These are phyloP conservation scores for Clarkia xantiana DNA, from an alignment of 345 rosid species.

Conservation along the genomic window DNA sequence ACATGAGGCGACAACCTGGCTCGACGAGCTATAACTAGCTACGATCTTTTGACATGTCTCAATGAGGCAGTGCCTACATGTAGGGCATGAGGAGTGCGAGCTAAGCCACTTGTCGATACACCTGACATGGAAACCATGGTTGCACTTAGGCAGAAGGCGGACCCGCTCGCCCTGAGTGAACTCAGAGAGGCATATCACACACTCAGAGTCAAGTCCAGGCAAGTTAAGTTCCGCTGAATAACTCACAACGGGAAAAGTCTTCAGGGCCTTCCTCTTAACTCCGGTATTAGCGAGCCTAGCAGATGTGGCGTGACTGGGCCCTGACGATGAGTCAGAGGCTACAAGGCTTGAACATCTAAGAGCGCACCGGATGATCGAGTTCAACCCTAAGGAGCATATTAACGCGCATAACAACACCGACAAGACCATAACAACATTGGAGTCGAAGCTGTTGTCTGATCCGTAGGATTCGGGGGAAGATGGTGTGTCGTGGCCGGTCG, in stretches of 20 bases:
- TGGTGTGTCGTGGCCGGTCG: slow-evolving; percentile 15
- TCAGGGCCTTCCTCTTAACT: slow-evolving; percentile 50
- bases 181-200: slow-evolving; percentile 70
- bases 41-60: slow-evolving; percentile 64
- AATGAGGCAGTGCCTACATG: slow-evolving; percentile 72
- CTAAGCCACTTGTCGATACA: slow-evolving; percentile 90
- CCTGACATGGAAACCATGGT: slow-evolving; percentile 67
- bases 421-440: slow-evolving; percentile 66
- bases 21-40: slow-evolving; percentile 3
- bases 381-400: slow-evolving; percentile 65
- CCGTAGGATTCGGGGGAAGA: slow-evolving; percentile 19
- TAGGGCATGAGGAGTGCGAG: slow-evolving; percentile 91
- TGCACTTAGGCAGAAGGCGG: slow-evolving; percentile 65
- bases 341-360: slow-evolving; percentile 37
- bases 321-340: slow-evolving; percentile 15
- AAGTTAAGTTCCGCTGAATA: slow-evolving; percentile 39
- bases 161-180: slow-evolving; percentile 42
- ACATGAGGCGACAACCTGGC: slow-evolving; percentile 2
- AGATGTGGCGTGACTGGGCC: slow-evolving; percentile 6
- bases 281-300: slow-evolving; percentile 55
- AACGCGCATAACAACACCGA: slow-evolving; percentile 76
- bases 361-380: slow-evolving; percentile 57
- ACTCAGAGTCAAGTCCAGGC: slow-evolving; percentile 45
- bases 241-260: slow-evolving; percentile 47
- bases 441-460: slow-evolving; percentile 38